Base-by-base conservation (phyloP, 352 stramenopile species). In the Globisporangium orthogonon region DNA sequence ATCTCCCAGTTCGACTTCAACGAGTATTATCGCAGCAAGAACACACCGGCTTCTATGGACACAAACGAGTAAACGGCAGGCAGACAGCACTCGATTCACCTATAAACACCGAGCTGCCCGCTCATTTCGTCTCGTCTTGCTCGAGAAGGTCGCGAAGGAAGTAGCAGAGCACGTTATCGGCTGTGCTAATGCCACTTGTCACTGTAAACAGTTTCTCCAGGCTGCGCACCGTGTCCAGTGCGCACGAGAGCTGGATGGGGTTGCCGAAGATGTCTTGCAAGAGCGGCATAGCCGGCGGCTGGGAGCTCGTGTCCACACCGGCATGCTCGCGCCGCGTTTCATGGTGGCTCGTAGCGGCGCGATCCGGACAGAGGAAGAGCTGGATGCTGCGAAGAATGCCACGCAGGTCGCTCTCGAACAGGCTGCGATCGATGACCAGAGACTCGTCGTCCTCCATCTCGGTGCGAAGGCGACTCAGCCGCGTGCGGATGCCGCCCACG, bases 1-100 rank as follows among this genome's bases (percentile, higher is more conserved):
- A 75, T 89, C 43, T 91, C 91, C 9, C 88, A 88, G 7, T 92
- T 97, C 45, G 89, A 97, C 63, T 97, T 97, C 61, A 97, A 96
- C 61, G 85, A 95, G 66, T 97, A 78, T 48, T 97, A 97, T 31
- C 66, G 69, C 44, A 78, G 73, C 33, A 88, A 91, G 55, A 73
- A 60, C 17, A 54, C 67, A 18, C 67, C 78, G 41, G 33, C 58
- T 5, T n/a, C 35, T 5, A 70, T 69, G 48, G 76, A 82, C 33
- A 40, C 55, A 46, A 74, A 87, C 33, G 76, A 86, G 58, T 87
- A 65, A 73, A 49, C 28, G 43, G 9, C 41, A 41, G 28, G 5
- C 43, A 49, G 14, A 7, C 23, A 14, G 10, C 14, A 40, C 30
- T 28, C 14, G 15, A 52, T 41, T 30, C 44, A 17, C 23, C 23